Evolutionary conservation across 768 basidiomycete genomes (phyloP).

Genomic region (Mycena polygramma): DNA sequence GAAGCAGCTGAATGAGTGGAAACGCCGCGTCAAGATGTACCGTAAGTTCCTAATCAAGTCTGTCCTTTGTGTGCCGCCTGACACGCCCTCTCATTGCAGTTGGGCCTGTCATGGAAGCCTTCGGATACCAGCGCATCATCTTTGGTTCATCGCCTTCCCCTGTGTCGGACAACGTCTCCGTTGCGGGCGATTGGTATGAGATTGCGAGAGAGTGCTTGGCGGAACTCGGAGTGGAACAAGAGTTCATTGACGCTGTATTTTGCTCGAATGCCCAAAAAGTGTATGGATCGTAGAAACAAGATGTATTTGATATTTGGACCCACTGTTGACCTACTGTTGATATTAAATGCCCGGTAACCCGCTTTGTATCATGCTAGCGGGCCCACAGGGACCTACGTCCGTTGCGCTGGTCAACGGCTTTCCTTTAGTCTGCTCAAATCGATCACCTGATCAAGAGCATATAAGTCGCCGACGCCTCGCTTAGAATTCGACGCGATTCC

Average conservation of each 20-base stretch:
- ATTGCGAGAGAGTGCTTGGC: constrained; percentile 83
- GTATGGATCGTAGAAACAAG: constrained; percentile 49
- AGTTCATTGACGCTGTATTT: constrained; percentile 82
- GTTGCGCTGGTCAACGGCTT: background rate
- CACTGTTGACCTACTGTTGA: constrained; percentile 14
- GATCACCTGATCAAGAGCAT: background rate
- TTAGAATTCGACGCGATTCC: background rate
- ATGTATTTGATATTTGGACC: constrained; percentile 30
- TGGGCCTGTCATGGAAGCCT: constrained; percentile 86
- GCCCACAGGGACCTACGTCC: constrained; percentile 15
- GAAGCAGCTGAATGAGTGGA: constrained; percentile 75
- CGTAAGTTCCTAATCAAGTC: constrained; percentile 61
- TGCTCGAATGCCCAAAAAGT: constrained; percentile 61
- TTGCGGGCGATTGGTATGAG: constrained; percentile 82
- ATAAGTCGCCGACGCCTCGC: background rate
- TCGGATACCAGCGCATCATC: constrained; percentile 86
- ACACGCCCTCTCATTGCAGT: constrained; percentile 59
- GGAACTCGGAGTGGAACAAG: constrained; percentile 85
- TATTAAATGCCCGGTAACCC: background rate
- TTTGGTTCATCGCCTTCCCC: constrained; percentile 83
- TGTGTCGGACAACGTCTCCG: constrained; percentile 59
- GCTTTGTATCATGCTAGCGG: background rate
- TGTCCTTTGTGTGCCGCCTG: constrained; percentile 16
- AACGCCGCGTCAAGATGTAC: constrained; percentile 86
- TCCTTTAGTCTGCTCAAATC: background rate